Evolutionary conservation across 305 asterid genomes (phyloP).

Genomic region (Ilex paraguariensis): DNA sequence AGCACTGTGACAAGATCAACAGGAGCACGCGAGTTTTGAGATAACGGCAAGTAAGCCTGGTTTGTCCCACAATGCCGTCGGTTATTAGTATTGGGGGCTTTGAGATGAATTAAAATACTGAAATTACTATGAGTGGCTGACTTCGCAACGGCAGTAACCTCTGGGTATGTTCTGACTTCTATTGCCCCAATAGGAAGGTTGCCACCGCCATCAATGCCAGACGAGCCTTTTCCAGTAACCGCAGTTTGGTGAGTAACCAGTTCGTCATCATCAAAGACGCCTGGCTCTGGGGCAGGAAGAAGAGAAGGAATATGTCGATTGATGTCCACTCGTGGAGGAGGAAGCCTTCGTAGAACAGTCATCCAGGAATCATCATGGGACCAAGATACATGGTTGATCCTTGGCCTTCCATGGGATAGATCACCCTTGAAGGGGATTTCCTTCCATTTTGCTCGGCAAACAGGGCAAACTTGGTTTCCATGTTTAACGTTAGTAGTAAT

Average conservation of each 20-base stretch:
- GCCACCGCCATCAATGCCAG: conserved; percentile 10
- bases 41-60: conserved; percentile 21
- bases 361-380: conserved; percentile 41
- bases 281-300: conserved; percentile 45
- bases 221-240: conserved; percentile 12
- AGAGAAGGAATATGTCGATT: conserved; percentile 22
- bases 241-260: conserved; percentile 21
- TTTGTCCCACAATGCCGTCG: conserved; percentile 17
- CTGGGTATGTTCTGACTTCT: conserved; percentile 52
- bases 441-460: conserved; percentile 89
- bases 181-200: conserved; percentile 21
- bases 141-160: conserved; percentile 58
- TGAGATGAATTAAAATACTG: conserved; percentile 60
- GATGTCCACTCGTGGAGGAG: conserved; percentile 33
- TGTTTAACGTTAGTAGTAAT: conserved; percentile 79
- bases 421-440: conserved; percentile 63
- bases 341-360: conserved; percentile 33
- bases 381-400: conserved; percentile 26
- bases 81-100: conserved; percentile 49
- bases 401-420: conserved; percentile 27
- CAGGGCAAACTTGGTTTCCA: conserved; percentile 79
- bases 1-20: conserved; percentile 85
- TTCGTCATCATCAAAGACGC: conserved; percentile 71
- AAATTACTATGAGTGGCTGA: conserved; percentile 35
- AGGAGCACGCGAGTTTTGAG: conserved; percentile 52